phyloP scores from a whole-genome alignment of 2,329 filamentous ascomycete species.

The Penicillium olsonii region DNA sequence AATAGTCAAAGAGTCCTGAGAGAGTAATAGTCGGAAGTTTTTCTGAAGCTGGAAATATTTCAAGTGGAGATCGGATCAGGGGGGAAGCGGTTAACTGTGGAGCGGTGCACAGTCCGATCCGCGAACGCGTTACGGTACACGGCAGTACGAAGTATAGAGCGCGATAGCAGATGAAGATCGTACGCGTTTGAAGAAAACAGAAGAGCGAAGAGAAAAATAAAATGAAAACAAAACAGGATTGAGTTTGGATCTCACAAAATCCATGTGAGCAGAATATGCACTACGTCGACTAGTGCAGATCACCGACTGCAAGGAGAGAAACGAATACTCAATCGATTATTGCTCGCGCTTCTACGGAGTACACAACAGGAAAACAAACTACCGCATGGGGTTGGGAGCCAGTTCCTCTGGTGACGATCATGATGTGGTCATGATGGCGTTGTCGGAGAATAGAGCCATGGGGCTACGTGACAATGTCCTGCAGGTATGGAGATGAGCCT shows the following conservation, averaged over 20 bases:
- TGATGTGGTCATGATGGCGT: constrained; percentile 24
- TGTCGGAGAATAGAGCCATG: background rate
- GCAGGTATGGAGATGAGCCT: background rate
- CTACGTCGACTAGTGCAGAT: constrained; percentile 5
- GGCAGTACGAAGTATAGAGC: background rate
- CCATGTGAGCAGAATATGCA: background rate
- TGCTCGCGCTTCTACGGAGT: background rate
- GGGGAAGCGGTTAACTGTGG: constrained; percentile 4
- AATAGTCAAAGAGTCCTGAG: background rate
- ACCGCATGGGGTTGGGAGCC: background rate
- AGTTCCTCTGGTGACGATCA: constrained; percentile 6
- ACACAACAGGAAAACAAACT: background rate
- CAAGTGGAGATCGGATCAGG: constrained; percentile 12
- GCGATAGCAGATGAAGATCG: too few relatives aligned
- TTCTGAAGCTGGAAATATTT: constrained; percentile 12
- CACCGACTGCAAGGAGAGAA: constrained; percentile 4
- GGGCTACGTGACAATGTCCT: background rate
- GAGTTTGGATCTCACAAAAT: background rate
- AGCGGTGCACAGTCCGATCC: constrained; percentile 9
- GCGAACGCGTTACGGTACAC: background rate
- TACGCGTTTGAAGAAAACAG: too few relatives aligned
- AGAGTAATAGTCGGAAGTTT: constrained; percentile 11
- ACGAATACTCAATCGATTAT: constrained; percentile 3
- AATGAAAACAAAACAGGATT: background rate
- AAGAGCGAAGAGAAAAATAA: background rate